Base-by-base conservation (phyloP, 2,329 filamentous ascomycete species). In the Diplodia corticola region DNA sequence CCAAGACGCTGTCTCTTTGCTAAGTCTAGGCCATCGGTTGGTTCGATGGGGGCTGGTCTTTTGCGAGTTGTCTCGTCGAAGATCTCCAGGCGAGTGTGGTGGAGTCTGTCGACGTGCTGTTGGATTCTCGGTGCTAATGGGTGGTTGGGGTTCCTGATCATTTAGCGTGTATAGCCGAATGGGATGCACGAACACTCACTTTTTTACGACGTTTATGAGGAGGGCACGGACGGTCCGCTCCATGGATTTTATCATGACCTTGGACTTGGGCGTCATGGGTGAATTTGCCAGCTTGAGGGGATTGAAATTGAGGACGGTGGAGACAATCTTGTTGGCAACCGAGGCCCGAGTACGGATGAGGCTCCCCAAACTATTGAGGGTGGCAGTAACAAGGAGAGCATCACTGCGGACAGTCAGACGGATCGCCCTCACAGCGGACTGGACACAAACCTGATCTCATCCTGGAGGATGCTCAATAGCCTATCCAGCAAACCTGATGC, bases 181-280 rank as follows among this genome's bases (percentile, higher is more conserved):
- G 37, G 24, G 10, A n/a, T 1, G 40, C 6, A 60, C 69, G 44
- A 70, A 65, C 71, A 69, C 82, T 70, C 83, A 91, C 89, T 88
- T 86, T 80, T 94, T 94, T 70, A 90, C 83, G 63, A 97, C 82
- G 78, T 97, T 93, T 63, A 93, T 85, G 46, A 98, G 83, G 54
- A 99, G 81, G 70, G 93, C 88, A 72, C 93, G 87, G 3, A 91
- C 91, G 26, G 95, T 99, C 75, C 96, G 92, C 77, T 97, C 94
- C 88, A 99, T 95, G 5, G 94, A 98, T 78, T 89, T 92, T 68
- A 96, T 85, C 72, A 94, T 87, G 67, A 99, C 90, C 71, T 90
- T 92, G 59, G 87, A 86, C 74, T 89, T 92, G 2, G 92, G 86
- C 0, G 91, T 94, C 82, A 96, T 86, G 3, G 90, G 89, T 1